Evolutionary conservation across 352 stramenopile species (phyloP), one percentile per base, ranked within the genome.

Genomic region (Pythium angustatum): DNA sequence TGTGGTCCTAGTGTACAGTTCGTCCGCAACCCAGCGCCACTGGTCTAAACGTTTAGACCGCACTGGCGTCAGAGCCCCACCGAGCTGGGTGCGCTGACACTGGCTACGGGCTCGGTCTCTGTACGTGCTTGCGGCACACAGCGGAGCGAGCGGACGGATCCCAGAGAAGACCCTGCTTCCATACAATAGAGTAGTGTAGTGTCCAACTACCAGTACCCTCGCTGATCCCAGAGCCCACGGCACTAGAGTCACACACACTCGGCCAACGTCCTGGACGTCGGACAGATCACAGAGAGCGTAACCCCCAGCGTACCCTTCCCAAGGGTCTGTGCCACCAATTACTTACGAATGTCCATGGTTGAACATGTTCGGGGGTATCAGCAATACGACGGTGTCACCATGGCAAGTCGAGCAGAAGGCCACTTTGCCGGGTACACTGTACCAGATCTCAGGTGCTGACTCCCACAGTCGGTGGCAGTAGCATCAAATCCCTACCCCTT

Each of bases 401-500:
- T 49, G 33, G 33, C 33, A 17, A 8, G 36, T 10, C 6, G 3
- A 8, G 3, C 36, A 43, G 6, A 4, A n/a, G 15, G 36, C 36
- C 36, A 43, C 36, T 43, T 10, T 43, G 15, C n/a, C n/a, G 36
- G 36, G 36, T 43, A 43, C 36, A 43, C 6, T 43, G 36, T 43
- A 43, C 36, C 36, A 43, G 36, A 43, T 43, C 36, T 43, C 36
- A 43, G 36, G 36, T n/a, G 36, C 36, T 43, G 36, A 43, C 36
- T 43, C 36, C 36, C n/a, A 3, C 14, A 43, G 6, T 31, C 44
- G 26, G 21, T 27, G 21, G 21, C 44, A 51, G 44, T 6, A 31
- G 21, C 14, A 6, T 7, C 11, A 5, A 30, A 11, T 10, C 8
- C 21, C 21, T 51, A 27, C 10, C 26, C 44, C 26, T 31, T 31